Evolutionary conservation across 768 basidiomycete species (phyloP), one percentile per base, ranked within the genome.

Genomic region (Lactarius sp.): DNA sequence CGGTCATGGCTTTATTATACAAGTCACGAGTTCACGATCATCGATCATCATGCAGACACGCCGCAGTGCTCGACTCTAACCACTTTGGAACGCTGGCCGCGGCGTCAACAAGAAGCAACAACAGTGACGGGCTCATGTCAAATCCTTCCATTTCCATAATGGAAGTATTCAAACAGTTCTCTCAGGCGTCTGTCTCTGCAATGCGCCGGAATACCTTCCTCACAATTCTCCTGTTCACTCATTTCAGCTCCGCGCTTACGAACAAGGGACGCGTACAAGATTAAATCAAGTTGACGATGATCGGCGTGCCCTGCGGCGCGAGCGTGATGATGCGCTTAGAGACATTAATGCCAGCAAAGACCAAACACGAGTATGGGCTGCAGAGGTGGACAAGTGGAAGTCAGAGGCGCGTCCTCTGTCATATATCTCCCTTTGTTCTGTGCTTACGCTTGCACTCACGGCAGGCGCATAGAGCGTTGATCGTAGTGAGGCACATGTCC

Each of bases 121-220:
- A 27, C 22, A 27, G 1, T 2, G 22, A 27, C 22, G 22, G 2
- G 22, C 22, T 27, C 1, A 27, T 27, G 22, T 27, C 22, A 27
- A 2, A 27, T 27, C 22, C 22, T 27, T 27, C 22, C 22, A 27
- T 27, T 27, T 1, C 22, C 27, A 27, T 27, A 27, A 2, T 2
- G 27, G 27, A 27, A 2, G 27, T 2, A 27, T 27, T 27, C 27
- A 71, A 27, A 27, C 27, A 27, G 27, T 27, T 27, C 27, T 27
- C 75, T 57, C 76, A 76, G 60, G 74, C 77, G 14, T 75, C 78
- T 0, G 75, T 74, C 1, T 70, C 72, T 39, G 79, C 80, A 18
- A 80, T 81, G 66, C 52, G 77, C 64, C 36, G 12, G 31, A 6
- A 13, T 41, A 22, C n/a, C 31, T 22, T 49, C n/a, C 50, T 27